Base-by-base conservation (phyloP, 352 stramenopile species). In the Phytophthora hibernalis region DNA sequence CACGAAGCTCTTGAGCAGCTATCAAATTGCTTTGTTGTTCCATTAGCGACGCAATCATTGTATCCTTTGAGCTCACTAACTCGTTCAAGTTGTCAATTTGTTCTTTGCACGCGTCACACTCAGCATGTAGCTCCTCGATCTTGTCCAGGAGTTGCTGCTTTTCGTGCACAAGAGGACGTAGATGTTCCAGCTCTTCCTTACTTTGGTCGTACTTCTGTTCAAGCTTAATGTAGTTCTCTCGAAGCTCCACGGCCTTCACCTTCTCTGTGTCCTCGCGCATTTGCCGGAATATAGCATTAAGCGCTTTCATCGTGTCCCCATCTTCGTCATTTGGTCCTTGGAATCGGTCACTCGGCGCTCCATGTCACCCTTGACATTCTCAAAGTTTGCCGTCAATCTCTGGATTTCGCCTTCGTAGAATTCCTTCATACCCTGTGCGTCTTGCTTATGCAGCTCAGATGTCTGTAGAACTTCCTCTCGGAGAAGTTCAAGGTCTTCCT, bases 281-380 rank as follows among this genome's bases (percentile, higher is more conserved):
- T 37, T 97, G 91, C 2, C 87, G 74, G 54, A 98, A 98, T 26
- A 98, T 96, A 2, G 84, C 95, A 68, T 97, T 98, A 0, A 98
- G 77, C 15, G 92, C 95, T 51, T 94, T 95, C 73, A 98, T 93
- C 2, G 92, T 97, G 51, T 98, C 92, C 8, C 79, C 91, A 98
- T 98, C 50, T 96, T 95, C 21, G 80, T 76, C 65, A 93, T 82
- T 59, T 97, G 83, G 2, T 95, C 82, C 58, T 96, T 93, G 2
- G 82, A 81, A 11, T 95, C 83, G 0, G 49, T 47, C 37, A 85
- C 62, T 50, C 88, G 87, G 12, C 77, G 68, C 64, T 98, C 90
- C 74, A 95, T 85, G 5, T 93, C 85, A 11, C 68, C 63, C 38
- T 82, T 79, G 21, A 65, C 64, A 12, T 56, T 70, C 18, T 95